Percentiles rank a stretch among this genome's conserved stretches.
Conservation (phyloP, 1,284 basidiomycete genomes). For the Albatrellus sp. region DNA sequence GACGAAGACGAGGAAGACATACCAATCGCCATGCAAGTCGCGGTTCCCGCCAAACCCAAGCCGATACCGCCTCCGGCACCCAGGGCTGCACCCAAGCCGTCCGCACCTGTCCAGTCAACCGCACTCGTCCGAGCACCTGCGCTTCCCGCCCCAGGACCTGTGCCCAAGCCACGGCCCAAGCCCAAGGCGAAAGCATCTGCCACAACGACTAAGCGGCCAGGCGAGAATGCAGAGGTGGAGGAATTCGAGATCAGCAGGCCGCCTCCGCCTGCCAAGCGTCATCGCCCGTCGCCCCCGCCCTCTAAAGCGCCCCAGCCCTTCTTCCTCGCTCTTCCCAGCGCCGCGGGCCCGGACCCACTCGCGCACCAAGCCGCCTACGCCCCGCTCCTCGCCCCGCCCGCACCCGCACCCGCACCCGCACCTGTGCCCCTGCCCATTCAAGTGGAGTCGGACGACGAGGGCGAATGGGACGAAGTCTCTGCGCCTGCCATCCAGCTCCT, state of each 20-base stretch:
- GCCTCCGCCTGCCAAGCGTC: conserved; percentile 26
- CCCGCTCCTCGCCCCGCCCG: conserved; percentile 8
- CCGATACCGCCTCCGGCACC: conserved; percentile 9
- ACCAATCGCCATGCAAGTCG: conserved; percentile 10
- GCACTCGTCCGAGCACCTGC: background rate
- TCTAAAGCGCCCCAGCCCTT: conserved; percentile 13
- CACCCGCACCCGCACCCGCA: conserved; percentile 11
- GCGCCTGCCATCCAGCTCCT: conserved; percentile 7
- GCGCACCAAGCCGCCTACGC: conserved; percentile 8
- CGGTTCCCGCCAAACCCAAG: background rate
- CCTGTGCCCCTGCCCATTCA: conserved; percentile 10
- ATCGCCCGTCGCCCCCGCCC: conserved; percentile 21
- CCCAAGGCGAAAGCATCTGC: conserved; percentile 6
- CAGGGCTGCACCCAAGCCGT: conserved; percentile 2
- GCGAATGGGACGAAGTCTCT: conserved; percentile 30
- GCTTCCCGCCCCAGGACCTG: background rate
- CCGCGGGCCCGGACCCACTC: conserved; percentile 12
- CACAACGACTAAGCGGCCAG: conserved; percentile 14
- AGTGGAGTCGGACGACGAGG: conserved; percentile 32
- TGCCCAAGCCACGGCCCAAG: conserved; percentile 3
- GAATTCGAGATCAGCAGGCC: conserved; percentile 23
- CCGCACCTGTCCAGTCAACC: background rate
- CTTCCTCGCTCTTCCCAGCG: conserved; percentile 16
- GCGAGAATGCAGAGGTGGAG: conserved; percentile 28
- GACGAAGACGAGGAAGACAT: conserved; percentile 25